Evolutionary conservation across 352 stramenopile species (phyloP).

Genomic region (Globisporangium acanthophoron): DNA sequence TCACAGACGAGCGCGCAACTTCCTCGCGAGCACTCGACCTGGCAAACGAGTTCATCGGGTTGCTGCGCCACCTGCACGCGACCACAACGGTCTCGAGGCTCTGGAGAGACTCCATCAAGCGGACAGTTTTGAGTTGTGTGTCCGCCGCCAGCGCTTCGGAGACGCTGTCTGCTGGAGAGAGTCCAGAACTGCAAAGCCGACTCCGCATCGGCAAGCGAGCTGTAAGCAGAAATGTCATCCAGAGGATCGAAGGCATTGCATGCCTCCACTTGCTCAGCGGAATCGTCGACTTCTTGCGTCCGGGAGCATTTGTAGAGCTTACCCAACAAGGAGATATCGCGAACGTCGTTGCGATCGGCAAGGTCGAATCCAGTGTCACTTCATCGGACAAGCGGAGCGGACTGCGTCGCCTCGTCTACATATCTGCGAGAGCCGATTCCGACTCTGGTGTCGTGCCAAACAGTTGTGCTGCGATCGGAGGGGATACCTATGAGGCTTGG

Average conservation of each 20-base stretch:
- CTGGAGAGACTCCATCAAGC: slow-evolving; percentile 10
- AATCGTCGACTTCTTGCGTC: slow-evolving; percentile 31
- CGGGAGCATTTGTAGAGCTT: slow-evolving; percentile 26
- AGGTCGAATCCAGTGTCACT: background rate
- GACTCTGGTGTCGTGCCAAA: background rate
- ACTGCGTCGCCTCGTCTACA: slow-evolving; percentile 1
- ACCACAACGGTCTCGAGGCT: background rate
- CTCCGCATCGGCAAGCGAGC: slow-evolving; percentile 21
- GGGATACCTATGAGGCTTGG: background rate
- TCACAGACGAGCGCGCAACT: background rate
- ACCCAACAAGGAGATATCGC: slow-evolving; percentile 21
- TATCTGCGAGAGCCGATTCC: background rate
- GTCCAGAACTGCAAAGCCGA: background rate
- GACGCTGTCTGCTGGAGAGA: too few relatives aligned
- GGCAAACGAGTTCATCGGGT: slow-evolving; percentile 7
- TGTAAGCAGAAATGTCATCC: slow-evolving; percentile 14
- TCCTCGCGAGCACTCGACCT: background rate
- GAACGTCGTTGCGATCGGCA: slow-evolving; percentile 18
- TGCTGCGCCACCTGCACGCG: slow-evolving; percentile 9
- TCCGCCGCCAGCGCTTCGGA: background rate
- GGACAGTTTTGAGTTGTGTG: background rate
- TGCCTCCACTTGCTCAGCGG: slow-evolving; percentile 29
- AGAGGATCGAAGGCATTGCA: slow-evolving; percentile 20
- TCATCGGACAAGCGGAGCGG: background rate
- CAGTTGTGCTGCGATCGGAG: background rate